Conservation (phyloP, 805 yeast species). For the Candida piceae region DNA sequence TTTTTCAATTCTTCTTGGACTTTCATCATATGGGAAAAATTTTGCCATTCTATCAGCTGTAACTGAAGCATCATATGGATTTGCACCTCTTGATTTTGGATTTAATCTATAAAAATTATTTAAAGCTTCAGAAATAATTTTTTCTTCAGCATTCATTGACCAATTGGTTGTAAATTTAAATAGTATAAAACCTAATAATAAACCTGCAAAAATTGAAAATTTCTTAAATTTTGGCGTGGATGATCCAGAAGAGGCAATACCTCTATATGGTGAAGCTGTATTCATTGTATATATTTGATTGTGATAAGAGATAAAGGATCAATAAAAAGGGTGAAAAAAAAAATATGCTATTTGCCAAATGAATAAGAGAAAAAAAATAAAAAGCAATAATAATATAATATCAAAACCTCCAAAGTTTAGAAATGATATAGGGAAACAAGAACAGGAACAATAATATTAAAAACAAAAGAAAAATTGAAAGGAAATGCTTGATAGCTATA, state of each 20-base stretch:
- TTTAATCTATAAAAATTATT: conserved; percentile 27
- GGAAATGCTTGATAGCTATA: too few species aligned
- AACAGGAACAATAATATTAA: too few species aligned
- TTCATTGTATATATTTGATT: conserved; percentile 8
- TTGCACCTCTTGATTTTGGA: conserved; percentile 30
- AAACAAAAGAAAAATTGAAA: too few species aligned
- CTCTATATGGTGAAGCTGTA: conserved; percentile 22
- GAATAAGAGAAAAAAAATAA: too few species aligned
- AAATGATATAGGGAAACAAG: too few species aligned
- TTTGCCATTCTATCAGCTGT: conserved; percentile 28
- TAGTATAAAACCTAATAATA: conserved; percentile 22
- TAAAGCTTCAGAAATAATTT: conserved; percentile 24
- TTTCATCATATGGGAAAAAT: conserved; percentile 29
- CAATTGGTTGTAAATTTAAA: conserved; percentile 24
- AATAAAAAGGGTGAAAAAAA: too few species aligned
- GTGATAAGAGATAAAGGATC: background rate
- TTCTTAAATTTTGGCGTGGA: conserved; percentile 19
- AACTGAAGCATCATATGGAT: conserved; percentile 29
- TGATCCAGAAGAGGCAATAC: conserved; percentile 15
- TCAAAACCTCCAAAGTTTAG: too few species aligned
- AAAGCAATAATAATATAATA: too few species aligned
- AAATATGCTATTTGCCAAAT: too few species aligned
- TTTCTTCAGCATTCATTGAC: conserved; percentile 22
- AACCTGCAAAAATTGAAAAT: conserved; percentile 23
- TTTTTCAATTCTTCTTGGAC: conserved; percentile 30